Evolutionary conservation across 2,329 filamentous ascomycete species (phyloP), one percentile per base, ranked within the genome.

Genomic region (Verticillium nubilum): DNA sequence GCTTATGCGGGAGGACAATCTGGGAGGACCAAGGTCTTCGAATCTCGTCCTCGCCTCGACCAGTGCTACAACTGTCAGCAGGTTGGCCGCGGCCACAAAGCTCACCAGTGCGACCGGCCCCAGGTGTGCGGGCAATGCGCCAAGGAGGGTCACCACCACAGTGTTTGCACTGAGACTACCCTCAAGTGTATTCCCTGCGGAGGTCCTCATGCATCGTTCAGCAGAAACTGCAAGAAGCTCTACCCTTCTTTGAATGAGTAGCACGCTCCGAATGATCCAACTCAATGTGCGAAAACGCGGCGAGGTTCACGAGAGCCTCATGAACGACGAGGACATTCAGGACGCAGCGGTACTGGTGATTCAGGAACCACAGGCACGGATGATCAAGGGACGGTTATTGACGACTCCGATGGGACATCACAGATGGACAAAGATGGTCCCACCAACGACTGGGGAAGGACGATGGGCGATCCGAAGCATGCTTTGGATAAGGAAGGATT

Each of bases 21-120:
- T 25, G 66, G 62, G 9, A 52, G 47, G 27, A 63, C 62, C 9
- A 54, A 54, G n/a, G 25, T 55, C 12, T 68, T 67, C 53, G 61
- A 68, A 56, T 63, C 58, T 23, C 63, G 65, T 54, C 60, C 57
- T 37, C 60, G 62, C 59, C 66, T 65, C 31, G 59, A 63, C 28
- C 62, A 71, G 65, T 72, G 62, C 57, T 72, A 70, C 54, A 71
- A 70, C 37, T 72, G 65, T 57, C 62, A 70, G 61, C 58, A 69
- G 58, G 64, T 70, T 42, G 60, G 64, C n/a, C 23, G 26, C 47
- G 47, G 47, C 47, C 60, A 69, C 52, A 71, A 70, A 58, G 66
- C 64, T 17, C 67, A 65, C 58, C 57, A 70, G 47, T 72, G 63
- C 56, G 65, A 62, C 42, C 70, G 70, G 9, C 50, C 59, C 13